phyloP scores from a whole-genome alignment of 108 stramenopile genomes.

The Poteriospumella lacustris region DNA sequence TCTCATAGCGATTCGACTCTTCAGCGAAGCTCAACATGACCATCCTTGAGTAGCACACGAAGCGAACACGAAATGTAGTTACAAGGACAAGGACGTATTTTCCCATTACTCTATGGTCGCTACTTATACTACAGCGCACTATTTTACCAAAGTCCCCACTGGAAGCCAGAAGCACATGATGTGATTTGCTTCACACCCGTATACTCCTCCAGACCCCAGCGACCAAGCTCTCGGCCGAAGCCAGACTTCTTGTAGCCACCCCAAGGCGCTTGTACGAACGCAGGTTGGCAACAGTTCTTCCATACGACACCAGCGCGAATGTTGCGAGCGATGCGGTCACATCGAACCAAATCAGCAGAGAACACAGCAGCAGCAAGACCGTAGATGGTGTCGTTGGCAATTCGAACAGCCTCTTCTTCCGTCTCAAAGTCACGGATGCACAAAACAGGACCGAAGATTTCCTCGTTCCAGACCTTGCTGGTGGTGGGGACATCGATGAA shows the following conservation, averaged over 20 bases:
- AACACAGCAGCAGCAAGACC: slow-evolving; percentile 24
- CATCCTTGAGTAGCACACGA: no score
- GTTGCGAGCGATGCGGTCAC: slow-evolving; percentile 4
- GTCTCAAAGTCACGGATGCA: slow-evolving; percentile 9
- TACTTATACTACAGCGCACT: no score
- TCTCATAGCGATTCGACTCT: no score
- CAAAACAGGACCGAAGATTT: slow-evolving; percentile 28
- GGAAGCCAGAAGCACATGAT: neutral
- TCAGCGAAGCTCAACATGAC: no score
- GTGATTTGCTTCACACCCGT: slow-evolving; percentile 23
- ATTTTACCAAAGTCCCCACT: slow-evolving; percentile 28
- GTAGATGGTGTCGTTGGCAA: slow-evolving; percentile 17
- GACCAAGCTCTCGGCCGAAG: slow-evolving; percentile 21
- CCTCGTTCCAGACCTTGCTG: neutral
- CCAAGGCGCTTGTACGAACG: slow-evolving; percentile 29
- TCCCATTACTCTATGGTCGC: no score
- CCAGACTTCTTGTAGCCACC: slow-evolving; percentile 7
- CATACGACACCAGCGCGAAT: slow-evolving; percentile 17
- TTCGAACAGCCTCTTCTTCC: slow-evolving; percentile 12
- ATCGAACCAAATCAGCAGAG: slow-evolving; percentile 10
- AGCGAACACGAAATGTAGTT: no score
- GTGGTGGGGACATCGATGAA: neutral
- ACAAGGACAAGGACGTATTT: no score
- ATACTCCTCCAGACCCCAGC: slow-evolving; percentile 29
- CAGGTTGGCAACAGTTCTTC: slow-evolving; percentile 27